Evolutionary conservation across 2,329 filamentous ascomycete genomes (phyloP), one percentile per base, ranked within the genome.

Genomic region (Cladosporium austrohemisphaericum): DNA sequence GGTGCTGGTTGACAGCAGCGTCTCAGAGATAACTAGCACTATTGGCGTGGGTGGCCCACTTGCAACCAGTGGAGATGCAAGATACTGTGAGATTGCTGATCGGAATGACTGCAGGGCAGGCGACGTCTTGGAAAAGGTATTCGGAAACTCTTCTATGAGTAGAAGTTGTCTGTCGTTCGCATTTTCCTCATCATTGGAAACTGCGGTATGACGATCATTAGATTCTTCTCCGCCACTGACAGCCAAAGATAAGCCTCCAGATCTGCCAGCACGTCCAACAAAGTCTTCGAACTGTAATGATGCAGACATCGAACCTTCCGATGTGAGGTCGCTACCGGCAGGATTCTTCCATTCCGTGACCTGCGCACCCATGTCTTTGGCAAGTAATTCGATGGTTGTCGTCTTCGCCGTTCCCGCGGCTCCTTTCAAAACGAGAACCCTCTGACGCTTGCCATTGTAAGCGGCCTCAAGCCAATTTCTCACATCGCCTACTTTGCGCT

Each of bases 351-450:
- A 98, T 68, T 97, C 90, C 25, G 93, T 72, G 23, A 97, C 71
- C 54, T 91, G 81, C 52, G 86, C 84, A 1, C 78, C 79, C 72
- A 97, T 74, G n/a, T 86, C 81, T 55, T 81, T 81, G 4, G 91
- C 85, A 28, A 98, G 76, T 18, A 95, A 72, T 9, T 80, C 79
- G 45, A 97, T 64, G 0, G 92, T 95, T 0, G 89, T 90, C 1
- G 93, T 97, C 71, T 98, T 98, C 23, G 89, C 93, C 26, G 88
- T 87, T 16, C 93, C 93, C 33, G 93, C 91, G 26, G 90, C 83
- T 9, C 93, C 93, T 67, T 94, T 95, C 35, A 98, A 74, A 22
- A 98, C 76, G 5, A 67, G 51, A 1, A 65, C 57, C 28, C 60
- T 64, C 20, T 60, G 58, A 18, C 60, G 61, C 45, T 53, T 56